Evolutionary conservation across 805 yeast genomes (phyloP).

Genomic region (Candida qinlingensis): DNA sequence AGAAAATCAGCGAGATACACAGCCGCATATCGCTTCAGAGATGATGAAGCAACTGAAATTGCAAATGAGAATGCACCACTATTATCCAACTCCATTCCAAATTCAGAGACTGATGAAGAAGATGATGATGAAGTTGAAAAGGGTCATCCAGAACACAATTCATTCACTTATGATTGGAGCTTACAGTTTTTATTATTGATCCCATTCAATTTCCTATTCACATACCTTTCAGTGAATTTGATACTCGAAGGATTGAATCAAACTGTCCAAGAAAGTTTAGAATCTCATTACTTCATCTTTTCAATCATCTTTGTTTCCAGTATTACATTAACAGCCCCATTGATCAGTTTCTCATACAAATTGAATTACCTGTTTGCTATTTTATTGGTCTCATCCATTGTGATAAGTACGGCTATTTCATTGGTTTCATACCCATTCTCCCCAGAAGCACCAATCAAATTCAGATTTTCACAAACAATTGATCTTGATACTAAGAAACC

Average conservation of each 20-base stretch:
- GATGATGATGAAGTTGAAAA: constrained; percentile 1
- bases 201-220: constrained; percentile 57
- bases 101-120: constrained; percentile 12
- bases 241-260: constrained; percentile 62
- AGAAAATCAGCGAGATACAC: constrained; percentile 5
- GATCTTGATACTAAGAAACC: constrained; percentile 33
- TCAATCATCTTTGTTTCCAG: constrained; percentile 30
- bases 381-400: constrained; percentile 33
- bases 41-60: constrained; percentile 6
- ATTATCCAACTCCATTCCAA: constrained; percentile 17
- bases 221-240: constrained; percentile 46
- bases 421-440: constrained; percentile 54
- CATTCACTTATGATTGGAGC: constrained; percentile 74
- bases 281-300: constrained; percentile 36
- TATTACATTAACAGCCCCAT: constrained; percentile 39
- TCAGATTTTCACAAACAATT: constrained; percentile 61
- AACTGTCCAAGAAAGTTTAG: constrained; percentile 61
- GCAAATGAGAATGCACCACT: constrained; percentile 31
- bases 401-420: constrained; percentile 35
- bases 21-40: not conserved
- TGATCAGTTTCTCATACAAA: constrained; percentile 67
- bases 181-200: constrained; percentile 64
- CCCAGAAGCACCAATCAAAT: constrained; percentile 57
- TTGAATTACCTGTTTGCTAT: constrained; percentile 47
- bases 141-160: constrained; percentile 24